Conservation (phyloP, 495 filamentous ascomycete species). For the Neurospora pannonica region DNA sequence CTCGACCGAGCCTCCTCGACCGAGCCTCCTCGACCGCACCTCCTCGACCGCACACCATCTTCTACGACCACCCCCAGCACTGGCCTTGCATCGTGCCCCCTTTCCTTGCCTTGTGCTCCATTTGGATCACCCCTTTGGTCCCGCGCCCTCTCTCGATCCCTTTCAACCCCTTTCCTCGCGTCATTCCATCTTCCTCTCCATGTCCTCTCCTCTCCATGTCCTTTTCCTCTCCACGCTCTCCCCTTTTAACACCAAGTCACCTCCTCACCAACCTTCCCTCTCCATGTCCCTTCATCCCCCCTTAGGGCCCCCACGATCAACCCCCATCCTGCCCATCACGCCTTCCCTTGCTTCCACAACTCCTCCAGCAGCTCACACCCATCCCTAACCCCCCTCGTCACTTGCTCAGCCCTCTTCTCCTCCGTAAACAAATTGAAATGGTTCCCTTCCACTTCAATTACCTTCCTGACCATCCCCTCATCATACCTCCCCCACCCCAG, state of each 20-base stretch:
- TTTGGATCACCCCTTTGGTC: background rate
- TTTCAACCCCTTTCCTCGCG: background rate
- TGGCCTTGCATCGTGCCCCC: no score
- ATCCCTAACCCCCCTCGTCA: conserved; percentile 21
- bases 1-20: no score
- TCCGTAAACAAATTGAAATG: conserved; percentile 34
- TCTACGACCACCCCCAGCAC: no score
- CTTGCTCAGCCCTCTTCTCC: conserved; percentile 14
- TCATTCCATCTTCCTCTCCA: background rate
- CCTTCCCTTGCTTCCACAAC: background rate
- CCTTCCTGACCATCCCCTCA: conserved; percentile 21
- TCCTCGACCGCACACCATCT: no score
- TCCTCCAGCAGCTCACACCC: conserved; percentile 26
- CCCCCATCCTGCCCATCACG: background rate
- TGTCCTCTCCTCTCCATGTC: background rate
- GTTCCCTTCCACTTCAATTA: conserved; percentile 31
- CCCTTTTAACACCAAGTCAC: background rate
- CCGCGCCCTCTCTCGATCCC: background rate
- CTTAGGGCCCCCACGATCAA: no score
- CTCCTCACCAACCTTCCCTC: no score
- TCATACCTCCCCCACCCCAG: conserved; percentile 35
- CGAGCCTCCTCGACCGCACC: no score
- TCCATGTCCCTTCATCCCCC: background rate
- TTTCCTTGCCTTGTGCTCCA: background rate
- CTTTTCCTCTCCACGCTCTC: background rate